These are phyloP conservation scores for Malus sieversii DNA, from an alignment of 306 rosid genomes.

Conservation along the genomic window DNA sequence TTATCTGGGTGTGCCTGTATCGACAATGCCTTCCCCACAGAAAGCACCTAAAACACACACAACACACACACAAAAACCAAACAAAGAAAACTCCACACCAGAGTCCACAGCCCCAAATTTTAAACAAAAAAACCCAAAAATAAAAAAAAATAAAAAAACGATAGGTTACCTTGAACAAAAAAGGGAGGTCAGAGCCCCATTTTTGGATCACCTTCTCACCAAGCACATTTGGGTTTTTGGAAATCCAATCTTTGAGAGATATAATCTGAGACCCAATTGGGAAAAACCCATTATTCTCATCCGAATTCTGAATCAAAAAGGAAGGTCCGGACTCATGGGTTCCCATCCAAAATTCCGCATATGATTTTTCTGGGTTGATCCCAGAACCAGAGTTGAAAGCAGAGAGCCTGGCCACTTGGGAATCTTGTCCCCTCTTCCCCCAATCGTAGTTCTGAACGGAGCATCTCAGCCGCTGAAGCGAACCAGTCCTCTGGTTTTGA, in stretches of 20 bases:
- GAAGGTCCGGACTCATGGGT: constrained; percentile 90
- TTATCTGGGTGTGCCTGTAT: constrained; percentile 98
- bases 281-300: constrained; percentile 14
- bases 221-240: constrained; percentile 54
- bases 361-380: constrained; percentile 49
- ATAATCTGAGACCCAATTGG: constrained; percentile 7
- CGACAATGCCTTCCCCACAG: constrained; percentile 81
- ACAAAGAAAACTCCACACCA: background rate
- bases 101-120: background rate
- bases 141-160: background rate
- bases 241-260: constrained; percentile 69
- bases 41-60: constrained; percentile 48
- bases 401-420: constrained; percentile 60
- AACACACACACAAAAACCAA: constrained; percentile 2
- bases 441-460: constrained; percentile 79
- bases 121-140: background rate
- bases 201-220: constrained; percentile 55
- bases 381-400: constrained; percentile 45
- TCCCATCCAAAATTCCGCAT: constrained; percentile 96
- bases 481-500: background rate
- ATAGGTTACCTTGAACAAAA: constrained; percentile 64
- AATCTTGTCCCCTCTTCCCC: constrained; percentile 54
- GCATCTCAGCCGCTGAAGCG: constrained; percentile 47
- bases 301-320: constrained; percentile 23
- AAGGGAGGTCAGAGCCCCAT: constrained; percentile 89